These are phyloP conservation scores for Suillus fuscotomentosus DNA, from an alignment of 768 basidiomycete species.

Conservation along the genomic window DNA sequence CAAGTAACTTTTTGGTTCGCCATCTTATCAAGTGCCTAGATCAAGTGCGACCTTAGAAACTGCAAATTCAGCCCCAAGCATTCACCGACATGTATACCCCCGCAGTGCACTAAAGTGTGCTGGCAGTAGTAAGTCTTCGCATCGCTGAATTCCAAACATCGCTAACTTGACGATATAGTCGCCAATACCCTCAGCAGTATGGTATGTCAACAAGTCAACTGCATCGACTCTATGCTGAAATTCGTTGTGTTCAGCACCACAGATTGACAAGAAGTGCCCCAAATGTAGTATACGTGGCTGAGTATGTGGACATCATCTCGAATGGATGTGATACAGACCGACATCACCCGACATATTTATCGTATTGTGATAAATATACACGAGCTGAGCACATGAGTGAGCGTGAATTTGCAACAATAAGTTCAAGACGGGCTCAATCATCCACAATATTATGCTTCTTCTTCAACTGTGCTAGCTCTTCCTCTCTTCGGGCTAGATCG, in stretches of 20 bases:
- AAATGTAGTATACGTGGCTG: conserved; percentile 32
- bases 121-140: conserved; percentile 64
- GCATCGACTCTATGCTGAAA: conserved; percentile 4
- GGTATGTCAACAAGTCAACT: conserved; percentile 31
- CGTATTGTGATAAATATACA: neutral
- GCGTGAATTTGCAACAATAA: conserved; percentile 12
- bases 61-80: conserved; percentile 68
- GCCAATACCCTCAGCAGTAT: conserved; percentile 66
- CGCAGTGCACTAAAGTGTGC: conserved; percentile 53
- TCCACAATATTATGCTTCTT: conserved; percentile 84
- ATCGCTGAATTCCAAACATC: neutral
- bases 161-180: conserved; percentile 36
- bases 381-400: conserved; percentile 14
- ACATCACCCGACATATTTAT: conserved; percentile 5
- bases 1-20: conserved; percentile 2
- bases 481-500: conserved; percentile 87
- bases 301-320: conserved; percentile 7
- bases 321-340: conserved; percentile 8
- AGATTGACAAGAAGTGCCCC: conserved; percentile 60
- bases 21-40: conserved; percentile 35
- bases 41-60: conserved; percentile 55
- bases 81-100: conserved; percentile 46
- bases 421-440: conserved; percentile 38
- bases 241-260: conserved; percentile 41
- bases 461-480: conserved; percentile 86